These are phyloP conservation scores for Wickerhamomyces rabaulensis DNA, from an alignment of 805 yeast species.

Conservation along the genomic window DNA sequence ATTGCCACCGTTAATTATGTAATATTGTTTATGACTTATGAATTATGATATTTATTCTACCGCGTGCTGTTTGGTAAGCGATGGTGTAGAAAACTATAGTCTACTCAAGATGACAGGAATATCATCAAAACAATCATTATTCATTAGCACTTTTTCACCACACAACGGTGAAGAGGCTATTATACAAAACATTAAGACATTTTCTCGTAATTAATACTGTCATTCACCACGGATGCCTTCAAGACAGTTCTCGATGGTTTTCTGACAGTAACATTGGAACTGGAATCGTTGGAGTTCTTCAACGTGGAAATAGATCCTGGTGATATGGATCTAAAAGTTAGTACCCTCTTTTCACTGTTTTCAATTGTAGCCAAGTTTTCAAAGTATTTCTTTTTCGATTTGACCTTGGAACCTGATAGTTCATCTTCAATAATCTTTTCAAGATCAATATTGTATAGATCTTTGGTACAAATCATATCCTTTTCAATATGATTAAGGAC, in stretches of 20 bases:
- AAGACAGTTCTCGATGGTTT: constrained; percentile 19
- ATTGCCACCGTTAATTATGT: no score
- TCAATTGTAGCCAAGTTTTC: constrained; percentile 9
- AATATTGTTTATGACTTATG: neutral
- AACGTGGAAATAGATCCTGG: neutral
- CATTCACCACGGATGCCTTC: constrained; percentile 17
- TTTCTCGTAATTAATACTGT: constrained; percentile 19
- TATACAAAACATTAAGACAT: constrained; percentile 5
- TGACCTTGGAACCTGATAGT: constrained; percentile 5
- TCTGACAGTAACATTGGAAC: neutral
- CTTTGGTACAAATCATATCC: neutral
- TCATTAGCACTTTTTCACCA: no score
- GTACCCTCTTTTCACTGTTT: neutral
- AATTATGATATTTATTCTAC: neutral
- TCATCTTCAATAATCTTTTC: neutral
- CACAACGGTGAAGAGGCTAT: no score
- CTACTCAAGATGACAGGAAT: no score
- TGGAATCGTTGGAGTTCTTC: neutral
- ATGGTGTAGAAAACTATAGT: no score
- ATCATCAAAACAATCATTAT: neutral
- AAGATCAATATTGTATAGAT: constrained; percentile 1
- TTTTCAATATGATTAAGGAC: constrained; percentile 10
- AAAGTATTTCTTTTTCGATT: constrained; percentile 14
- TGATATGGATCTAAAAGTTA: neutral
- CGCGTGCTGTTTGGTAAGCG: no score